These are phyloP conservation scores for Umbelopsis sp. DNA, from an alignment of 192 early-diverging fungal species.

Conservation along the genomic window DNA sequence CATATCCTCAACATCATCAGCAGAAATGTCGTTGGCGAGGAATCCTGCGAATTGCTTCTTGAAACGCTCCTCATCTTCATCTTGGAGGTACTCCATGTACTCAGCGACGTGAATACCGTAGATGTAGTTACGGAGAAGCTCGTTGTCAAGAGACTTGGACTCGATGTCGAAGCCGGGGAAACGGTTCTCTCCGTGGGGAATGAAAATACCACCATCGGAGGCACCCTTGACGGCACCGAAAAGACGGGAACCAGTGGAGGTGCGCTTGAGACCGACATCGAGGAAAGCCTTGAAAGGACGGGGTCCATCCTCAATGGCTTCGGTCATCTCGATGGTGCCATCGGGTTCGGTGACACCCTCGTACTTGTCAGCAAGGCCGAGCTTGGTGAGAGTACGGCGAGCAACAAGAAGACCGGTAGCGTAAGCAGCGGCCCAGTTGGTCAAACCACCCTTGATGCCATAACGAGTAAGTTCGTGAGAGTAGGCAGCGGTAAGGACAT, in stretches of 20 bases:
- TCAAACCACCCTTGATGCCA: conserved; percentile 97
- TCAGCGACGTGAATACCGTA: conserved; percentile 97
- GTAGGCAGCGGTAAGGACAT: conserved; percentile 94
- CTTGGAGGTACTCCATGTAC: conserved; percentile 97
- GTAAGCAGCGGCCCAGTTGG: conserved; percentile 99
- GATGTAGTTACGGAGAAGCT: conserved; percentile 95
- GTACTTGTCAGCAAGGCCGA: conserved; percentile 95
- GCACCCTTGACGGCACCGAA: conserved; percentile 99
- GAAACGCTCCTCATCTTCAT: conserved; percentile 98
- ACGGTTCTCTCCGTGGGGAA: conserved; percentile 95
- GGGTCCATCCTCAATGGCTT: conserved; percentile 88
- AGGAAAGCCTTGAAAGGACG: conserved; percentile 98
- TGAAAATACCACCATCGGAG: conserved; percentile 96
- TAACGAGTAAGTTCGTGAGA: conserved; percentile 95
- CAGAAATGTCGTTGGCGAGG: conserved; percentile 83
- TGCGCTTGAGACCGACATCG: conserved; percentile 95
- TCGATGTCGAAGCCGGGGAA: conserved; percentile 96
- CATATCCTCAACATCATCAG: conserved; percentile 94
- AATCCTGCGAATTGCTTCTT: conserved; percentile 94
- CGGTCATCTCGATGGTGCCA: conserved; percentile 87
- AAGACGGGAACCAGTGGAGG: conserved; percentile 96
- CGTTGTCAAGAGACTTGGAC: conserved; percentile 88
- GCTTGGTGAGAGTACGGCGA: conserved; percentile 93
- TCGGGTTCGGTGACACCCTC: conserved; percentile 91
- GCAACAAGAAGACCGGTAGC: conserved; percentile 96